These are phyloP conservation scores for Rhodotorula kratochvilovae DNA, from an alignment of 768 basidiomycete species.

Conservation along the genomic window DNA sequence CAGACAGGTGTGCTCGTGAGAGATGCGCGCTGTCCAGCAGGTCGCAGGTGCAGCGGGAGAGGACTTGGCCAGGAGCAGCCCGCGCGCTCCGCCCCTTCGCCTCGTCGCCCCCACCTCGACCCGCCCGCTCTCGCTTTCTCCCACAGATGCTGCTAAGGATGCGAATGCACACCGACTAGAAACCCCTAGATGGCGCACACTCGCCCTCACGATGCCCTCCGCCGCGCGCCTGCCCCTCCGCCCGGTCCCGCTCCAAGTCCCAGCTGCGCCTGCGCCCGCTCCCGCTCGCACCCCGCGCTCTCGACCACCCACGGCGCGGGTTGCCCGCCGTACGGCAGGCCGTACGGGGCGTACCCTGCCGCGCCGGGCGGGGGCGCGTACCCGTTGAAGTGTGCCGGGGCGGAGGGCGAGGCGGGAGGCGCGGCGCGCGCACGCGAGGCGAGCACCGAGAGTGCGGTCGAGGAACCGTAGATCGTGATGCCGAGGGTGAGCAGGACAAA, in stretches of 20 bases:
- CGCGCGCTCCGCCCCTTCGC: no score
- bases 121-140: neutral
- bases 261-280: neutral
- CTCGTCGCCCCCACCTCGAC: neutral
- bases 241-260: neutral
- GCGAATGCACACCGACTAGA: neutral
- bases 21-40: neutral
- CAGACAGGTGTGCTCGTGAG: no score
- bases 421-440: conserved; percentile 8
- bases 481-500: conserved; percentile 47
- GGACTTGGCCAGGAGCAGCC: neutral
- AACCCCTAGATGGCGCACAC: neutral
- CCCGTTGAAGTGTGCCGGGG: neutral
- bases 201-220: neutral
- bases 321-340: conserved; percentile 16
- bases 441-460: conserved; percentile 24
- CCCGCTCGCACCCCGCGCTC: neutral
- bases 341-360: conserved; percentile 5
- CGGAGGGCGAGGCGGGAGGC: neutral
- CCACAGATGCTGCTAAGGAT: no score
- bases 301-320: conserved; percentile 24
- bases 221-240: neutral
- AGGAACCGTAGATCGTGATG: conserved; percentile 36
- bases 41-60: neutral
- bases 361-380: neutral